A percentile compares a stretch with the other conserved stretches of the same genome.
Conservation (phyloP, 495 filamentous ascomycete species). For the Tuber microsphaerosporum region DNA sequence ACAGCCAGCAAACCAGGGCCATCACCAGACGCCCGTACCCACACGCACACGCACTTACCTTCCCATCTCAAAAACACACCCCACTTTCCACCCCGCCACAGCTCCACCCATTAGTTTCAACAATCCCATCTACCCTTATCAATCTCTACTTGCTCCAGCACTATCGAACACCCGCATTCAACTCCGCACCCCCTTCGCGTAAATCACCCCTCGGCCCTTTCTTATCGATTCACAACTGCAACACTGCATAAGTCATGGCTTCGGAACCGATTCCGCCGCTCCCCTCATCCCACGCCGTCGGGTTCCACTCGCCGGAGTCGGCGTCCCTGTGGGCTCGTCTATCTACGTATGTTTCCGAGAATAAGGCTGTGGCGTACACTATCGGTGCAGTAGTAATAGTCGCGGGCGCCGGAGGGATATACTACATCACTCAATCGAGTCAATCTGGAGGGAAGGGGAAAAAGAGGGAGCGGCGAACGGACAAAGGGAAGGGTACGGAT, state of each 20-base stretch:
- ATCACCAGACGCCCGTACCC: not conserved
- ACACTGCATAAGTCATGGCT: not conserved
- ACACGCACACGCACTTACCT: not conserved
- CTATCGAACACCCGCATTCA: not conserved
- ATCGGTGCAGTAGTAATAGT: constrained; percentile 89
- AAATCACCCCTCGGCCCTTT: not conserved
- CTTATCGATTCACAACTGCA: not conserved
- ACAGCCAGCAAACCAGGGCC: not conserved
- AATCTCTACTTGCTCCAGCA: not conserved
- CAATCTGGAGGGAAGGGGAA: constrained; percentile 50
- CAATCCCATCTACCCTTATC: not conserved
- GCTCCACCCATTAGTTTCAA: not conserved
- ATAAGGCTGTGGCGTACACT: constrained; percentile 92
- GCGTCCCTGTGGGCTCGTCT: constrained; percentile 76
- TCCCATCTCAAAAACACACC: not conserved
- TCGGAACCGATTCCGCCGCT: constrained; percentile 30
- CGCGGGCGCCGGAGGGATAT: constrained; percentile 79
- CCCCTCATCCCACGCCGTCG: constrained; percentile 32
- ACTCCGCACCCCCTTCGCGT: not conserved
- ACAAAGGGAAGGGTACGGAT: constrained; percentile 44
- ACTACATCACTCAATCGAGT: constrained; percentile 66
- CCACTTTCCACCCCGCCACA: not conserved
- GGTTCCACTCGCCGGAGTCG: constrained; percentile 29
- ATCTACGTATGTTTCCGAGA: constrained; percentile 85
- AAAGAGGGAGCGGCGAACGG: constrained; percentile 61